Evolutionary conservation across 192 early-diverging fungal genomes (phyloP).

Genomic region (Coemansia sp.): DNA sequence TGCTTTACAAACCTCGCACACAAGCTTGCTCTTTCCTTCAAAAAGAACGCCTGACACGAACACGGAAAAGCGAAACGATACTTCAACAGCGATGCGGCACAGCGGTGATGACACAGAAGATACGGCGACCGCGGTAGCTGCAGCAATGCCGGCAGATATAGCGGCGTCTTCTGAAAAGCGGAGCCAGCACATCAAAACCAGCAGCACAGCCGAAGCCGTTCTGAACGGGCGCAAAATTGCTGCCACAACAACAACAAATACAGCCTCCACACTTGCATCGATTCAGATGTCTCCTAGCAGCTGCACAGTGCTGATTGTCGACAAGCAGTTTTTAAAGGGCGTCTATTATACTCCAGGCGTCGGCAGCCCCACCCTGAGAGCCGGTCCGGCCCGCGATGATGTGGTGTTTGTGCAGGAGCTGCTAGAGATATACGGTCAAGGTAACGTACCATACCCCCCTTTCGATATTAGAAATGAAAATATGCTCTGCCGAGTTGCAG

Average conservation of each 20-base stretch:
- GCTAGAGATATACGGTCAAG: constrained; percentile 55
- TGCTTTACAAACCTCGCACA: background rate
- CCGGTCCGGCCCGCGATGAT: constrained; percentile 48
- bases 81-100: background rate
- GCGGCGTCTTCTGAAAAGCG: background rate
- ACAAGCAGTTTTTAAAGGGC: constrained; percentile 48
- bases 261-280: constrained; percentile 21
- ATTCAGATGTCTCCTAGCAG: constrained; percentile 47
- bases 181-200: background rate
- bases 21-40: background rate
- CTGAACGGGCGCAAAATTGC: constrained; percentile 9
- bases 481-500: background rate
- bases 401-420: constrained; percentile 58
- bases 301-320: constrained; percentile 54
- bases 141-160: background rate
- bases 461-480: no score
- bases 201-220: background rate
- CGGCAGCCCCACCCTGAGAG: constrained; percentile 39
- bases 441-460: constrained; percentile 31
- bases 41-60: background rate
- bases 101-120: constrained; percentile 9
- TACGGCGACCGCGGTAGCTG: background rate
- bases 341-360: constrained; percentile 42
- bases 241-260: constrained; percentile 15
- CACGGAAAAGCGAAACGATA: background rate